Evolutionary conservation across 2,329 filamentous ascomycete genomes (phyloP), one percentile per base, ranked within the genome.

Genomic region (Aureobasidium leucospermi): DNA sequence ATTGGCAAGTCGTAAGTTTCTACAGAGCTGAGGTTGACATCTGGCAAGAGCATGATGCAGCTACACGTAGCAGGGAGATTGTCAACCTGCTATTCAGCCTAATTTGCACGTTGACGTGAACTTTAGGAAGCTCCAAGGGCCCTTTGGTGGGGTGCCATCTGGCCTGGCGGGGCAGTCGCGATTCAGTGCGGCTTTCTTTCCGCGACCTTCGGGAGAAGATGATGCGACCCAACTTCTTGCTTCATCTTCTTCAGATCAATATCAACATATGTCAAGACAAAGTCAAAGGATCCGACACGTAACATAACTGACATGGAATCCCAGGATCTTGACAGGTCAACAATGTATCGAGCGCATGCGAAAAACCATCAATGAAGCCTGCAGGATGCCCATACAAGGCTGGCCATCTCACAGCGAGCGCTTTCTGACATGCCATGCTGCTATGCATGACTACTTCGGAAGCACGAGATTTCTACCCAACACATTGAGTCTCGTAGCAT

Each of bases 1-100:
- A 43, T 13, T 1, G 16, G 10, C 6, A n/a, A 4, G 16, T 6
- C 36, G n/a, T 34, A 6, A 42, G n/a, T 34, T 15, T 2, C 11
- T 16, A 8, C 7, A 19, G 51, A 46, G 39, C 13, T 8, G 10
- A 8, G 23, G 28, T 29, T 38, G n/a, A 38, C 29, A 46, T 7
- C 6, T 2, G 31, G 13, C 11, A 46, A 19, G 38, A 9, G 15
- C 39, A 45, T 45, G 52, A 43, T 15, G 36, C 34, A 36, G 34
- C 36, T 49, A 49, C 46, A 32, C 0, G 29, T 23, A 16, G 15
- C 11, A 57, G 52, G 29, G 19, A 38, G 29, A 57, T 15, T 36
- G 52, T 57, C 42, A 3, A 36, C 52, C 52, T 46, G 36, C 16
- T 29, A 57, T 57, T 57, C 52, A 57, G 52, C 52, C 52, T 45